A percentile compares a stretch with the other conserved stretches of the same genome.
These are phyloP conservation scores for Axilococcus clingmanii DNA, from an alignment of 139 green algal genomes.

Conservation along the genomic window DNA sequence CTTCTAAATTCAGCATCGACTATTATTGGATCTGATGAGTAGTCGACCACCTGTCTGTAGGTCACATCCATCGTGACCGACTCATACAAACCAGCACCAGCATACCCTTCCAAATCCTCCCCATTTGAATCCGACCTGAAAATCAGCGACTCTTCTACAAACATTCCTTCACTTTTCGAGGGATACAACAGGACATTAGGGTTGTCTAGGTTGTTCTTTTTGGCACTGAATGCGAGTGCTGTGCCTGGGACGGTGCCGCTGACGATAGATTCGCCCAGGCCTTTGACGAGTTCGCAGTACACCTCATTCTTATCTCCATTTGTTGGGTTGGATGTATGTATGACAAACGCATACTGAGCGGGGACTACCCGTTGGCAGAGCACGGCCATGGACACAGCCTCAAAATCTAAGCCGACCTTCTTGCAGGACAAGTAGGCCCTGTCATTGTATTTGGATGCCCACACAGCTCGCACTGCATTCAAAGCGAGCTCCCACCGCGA, in stretches of 20 bases:
- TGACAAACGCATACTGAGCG: slow-evolving; percentile 94
- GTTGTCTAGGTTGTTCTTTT: slow-evolving; percentile 59
- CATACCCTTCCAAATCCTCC: slow-evolving; percentile 92
- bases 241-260: slow-evolving; percentile 83
- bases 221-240: slow-evolving; percentile 69
- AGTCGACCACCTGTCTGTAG: slow-evolving; percentile 50
- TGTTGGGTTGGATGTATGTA: slow-evolving; percentile 96
- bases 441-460: slow-evolving; percentile 98
- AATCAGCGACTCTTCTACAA: slow-evolving; percentile 49
- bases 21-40: slow-evolving; percentile 71
- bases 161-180: slow-evolving; percentile 84
- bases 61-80: slow-evolving; percentile 88
- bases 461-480: slow-evolving; percentile 64
- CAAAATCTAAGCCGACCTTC: slow-evolving; percentile 79
- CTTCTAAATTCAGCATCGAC: slow-evolving; percentile 52
- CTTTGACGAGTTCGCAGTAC: slow-evolving; percentile 92
- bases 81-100: slow-evolving; percentile 85
- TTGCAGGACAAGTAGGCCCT: slow-evolving; percentile 66
- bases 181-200: slow-evolving; percentile 77
- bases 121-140: slow-evolving; percentile 84
- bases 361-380: slow-evolving; percentile 87
- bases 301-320: slow-evolving; percentile 66
- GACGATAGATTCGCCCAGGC: slow-evolving; percentile 92
- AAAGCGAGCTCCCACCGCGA: slow-evolving; percentile 12
- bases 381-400: slow-evolving; percentile 95